Evolutionary conservation across 2,329 filamentous ascomycete genomes (phyloP).

Genomic region (Sporothrix protearum): DNA sequence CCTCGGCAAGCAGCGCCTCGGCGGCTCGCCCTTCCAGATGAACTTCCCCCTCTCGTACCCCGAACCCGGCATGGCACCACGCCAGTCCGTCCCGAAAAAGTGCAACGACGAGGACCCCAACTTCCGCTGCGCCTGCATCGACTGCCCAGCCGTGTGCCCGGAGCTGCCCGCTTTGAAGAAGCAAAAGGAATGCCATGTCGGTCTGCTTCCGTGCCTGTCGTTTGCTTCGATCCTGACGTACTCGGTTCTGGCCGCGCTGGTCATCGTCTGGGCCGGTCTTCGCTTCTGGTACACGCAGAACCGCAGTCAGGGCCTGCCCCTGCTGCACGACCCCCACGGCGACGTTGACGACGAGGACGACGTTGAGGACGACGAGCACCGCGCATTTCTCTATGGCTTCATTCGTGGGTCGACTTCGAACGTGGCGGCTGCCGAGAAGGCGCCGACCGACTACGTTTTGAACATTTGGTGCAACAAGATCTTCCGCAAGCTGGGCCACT

Average conservation of each 20-base stretch:
- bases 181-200: constrained; percentile 72
- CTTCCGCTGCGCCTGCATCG: constrained; percentile 89
- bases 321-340: constrained; percentile 77
- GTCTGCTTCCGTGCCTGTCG: constrained; percentile 84
- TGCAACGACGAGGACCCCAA: constrained; percentile 86
- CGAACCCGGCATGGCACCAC: constrained; percentile 67
- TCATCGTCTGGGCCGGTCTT: constrained; percentile 69
- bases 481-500: constrained; percentile 76
- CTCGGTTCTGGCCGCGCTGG: constrained; percentile 66
- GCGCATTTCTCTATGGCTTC: constrained; percentile 33
- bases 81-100: constrained; percentile 70
- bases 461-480: constrained; percentile 77
- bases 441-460: constrained; percentile 73
- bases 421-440: constrained; percentile 34
- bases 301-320: constrained; percentile 69
- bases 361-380: constrained; percentile 69
- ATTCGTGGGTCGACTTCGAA: not conserved
- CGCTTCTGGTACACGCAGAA: constrained; percentile 47
- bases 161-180: constrained; percentile 72
- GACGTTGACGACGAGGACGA: constrained; percentile 71
- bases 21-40: constrained; percentile 97
- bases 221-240: constrained; percentile 90
- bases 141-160: constrained; percentile 84
- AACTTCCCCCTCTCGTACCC: constrained; percentile 70
- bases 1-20: constrained; percentile 81